These are phyloP conservation scores for Pleomassaria siparia DNA, from an alignment of 2,329 filamentous ascomycete genomes.

Conservation along the genomic window DNA sequence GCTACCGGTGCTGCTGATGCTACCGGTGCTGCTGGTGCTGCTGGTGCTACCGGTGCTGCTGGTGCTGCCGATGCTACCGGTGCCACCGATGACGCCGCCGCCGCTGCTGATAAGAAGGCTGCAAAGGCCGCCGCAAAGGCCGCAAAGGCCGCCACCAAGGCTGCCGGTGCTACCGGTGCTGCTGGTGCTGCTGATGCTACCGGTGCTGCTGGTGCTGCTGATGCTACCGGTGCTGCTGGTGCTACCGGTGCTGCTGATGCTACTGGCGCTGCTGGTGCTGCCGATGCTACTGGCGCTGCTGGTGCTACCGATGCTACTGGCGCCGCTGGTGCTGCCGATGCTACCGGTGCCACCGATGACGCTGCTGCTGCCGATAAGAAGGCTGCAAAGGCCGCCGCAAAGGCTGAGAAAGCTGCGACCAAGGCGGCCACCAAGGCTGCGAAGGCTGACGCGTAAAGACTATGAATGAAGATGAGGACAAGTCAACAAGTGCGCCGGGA, in stretches of 20 bases:
- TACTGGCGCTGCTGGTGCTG: conserved; percentile 15
- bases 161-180: background rate
- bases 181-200: background rate
- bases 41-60: background rate
- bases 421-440: conserved; percentile 1
- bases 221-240: background rate
- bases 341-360: too few species aligned
- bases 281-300: conserved; percentile 2
- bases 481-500: background rate
- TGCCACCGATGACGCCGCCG: too few species aligned
- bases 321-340: background rate
- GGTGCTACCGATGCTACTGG: background rate
- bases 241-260: background rate
- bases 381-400: background rate
- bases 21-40: background rate
- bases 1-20: conserved; percentile 15
- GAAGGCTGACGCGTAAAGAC: background rate
- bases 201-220: too few species aligned
- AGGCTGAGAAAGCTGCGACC: too few species aligned
- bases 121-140: background rate
- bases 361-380: background rate
- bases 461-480: background rate
- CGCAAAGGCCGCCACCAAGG: conserved; percentile 2
- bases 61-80: background rate
- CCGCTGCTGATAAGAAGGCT: background rate